Evolutionary conservation across 257 asterid species (phyloP).

Genomic region (Prunella vulgaris): DNA sequence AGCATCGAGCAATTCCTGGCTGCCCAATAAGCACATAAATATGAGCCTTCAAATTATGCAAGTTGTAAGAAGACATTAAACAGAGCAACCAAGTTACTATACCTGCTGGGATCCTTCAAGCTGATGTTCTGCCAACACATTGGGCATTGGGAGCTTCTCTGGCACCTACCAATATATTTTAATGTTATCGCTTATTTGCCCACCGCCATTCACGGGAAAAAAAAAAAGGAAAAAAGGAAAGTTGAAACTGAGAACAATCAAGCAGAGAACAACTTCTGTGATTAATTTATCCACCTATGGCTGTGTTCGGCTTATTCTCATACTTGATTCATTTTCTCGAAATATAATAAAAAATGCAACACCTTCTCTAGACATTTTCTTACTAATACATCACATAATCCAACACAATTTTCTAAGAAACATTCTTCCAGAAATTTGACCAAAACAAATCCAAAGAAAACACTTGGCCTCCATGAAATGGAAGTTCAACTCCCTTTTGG

Average conservation of each 20-base stretch:
- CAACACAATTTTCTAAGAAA: not conserved
- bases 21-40: slow-evolving; percentile 27
- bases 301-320: not conserved
- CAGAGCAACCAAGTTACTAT: not conserved
- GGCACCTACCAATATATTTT: slow-evolving; percentile 51
- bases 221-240: not conserved
- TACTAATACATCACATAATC: not conserved
- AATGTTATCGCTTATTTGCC: not conserved
- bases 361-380: not conserved
- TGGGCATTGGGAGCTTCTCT: slow-evolving; percentile 93
- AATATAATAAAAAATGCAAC: not conserved
- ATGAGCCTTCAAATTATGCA: slow-evolving; percentile 12
- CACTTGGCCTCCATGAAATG: not conserved
- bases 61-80: not conserved
- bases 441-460: not conserved
- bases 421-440: not conserved
- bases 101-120: slow-evolving; percentile 81
- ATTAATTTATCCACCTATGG: not conserved
- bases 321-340: not conserved
- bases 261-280: not conserved
- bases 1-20: slow-evolving; percentile 95
- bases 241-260: not conserved
- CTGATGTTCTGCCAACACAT: slow-evolving; percentile 88
- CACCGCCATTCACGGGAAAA: not conserved
- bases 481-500: not conserved